Evolutionary conservation across 441 rosid genomes (phyloP).

Genomic region (Monsonia emarginata): DNA sequence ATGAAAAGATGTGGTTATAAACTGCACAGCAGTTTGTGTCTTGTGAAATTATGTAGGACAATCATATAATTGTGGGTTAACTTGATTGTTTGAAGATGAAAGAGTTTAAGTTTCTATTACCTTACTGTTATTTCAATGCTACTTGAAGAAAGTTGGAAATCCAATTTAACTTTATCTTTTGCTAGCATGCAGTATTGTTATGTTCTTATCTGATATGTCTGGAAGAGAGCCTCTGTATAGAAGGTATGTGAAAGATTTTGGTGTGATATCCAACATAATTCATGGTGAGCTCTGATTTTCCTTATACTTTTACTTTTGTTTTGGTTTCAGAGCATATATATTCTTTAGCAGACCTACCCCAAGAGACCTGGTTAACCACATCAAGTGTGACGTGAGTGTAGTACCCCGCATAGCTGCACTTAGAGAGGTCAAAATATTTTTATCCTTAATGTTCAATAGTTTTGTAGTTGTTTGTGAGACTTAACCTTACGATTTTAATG

Average conservation of each 20-base stretch:
- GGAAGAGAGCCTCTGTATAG: constrained; percentile 64
- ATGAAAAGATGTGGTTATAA: too few species aligned
- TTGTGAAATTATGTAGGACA: too few species aligned
- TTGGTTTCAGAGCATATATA: constrained; percentile 41
- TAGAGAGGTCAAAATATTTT: constrained; percentile 39
- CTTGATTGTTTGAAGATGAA: too few species aligned
- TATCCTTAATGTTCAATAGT: not conserved
- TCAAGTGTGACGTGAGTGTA: constrained; percentile 54
- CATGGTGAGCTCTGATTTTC: constrained; percentile 7
- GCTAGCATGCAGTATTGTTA: constrained; percentile 52
- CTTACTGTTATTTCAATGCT: not conserved
- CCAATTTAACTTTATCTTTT: constrained; percentile 30
- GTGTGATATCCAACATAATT: not conserved
- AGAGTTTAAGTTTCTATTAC: too few species aligned
- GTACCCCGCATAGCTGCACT: constrained; percentile 59
- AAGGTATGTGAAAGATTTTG: constrained; percentile 29
- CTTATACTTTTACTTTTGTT: not conserved
- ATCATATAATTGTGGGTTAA: too few species aligned
- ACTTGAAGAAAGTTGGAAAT: constrained; percentile 4
- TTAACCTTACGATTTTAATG: not conserved
- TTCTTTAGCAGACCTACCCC: constrained; percentile 55
- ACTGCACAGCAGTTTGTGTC: too few species aligned
- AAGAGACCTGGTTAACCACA: constrained; percentile 53
- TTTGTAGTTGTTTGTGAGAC: not conserved
- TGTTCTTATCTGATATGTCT: constrained; percentile 72